Percentiles rank a stretch among this genome's conserved stretches.
phyloP scores from a whole-genome alignment of 768 basidiomycete genomes.

The Xerocomellus amylosporus region DNA sequence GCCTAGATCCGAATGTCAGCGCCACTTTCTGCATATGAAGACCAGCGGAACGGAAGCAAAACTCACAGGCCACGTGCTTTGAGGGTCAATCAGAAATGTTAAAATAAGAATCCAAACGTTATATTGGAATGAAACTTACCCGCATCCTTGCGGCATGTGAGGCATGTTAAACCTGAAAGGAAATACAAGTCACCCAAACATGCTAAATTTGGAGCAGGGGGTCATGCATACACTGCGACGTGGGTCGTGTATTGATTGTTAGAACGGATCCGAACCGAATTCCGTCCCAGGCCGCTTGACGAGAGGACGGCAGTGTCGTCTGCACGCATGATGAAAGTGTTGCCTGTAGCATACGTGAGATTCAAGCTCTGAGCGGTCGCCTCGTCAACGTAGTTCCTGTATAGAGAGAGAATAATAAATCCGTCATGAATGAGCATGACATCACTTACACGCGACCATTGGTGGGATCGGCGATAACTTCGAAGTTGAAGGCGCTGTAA shows the following conservation, averaged over 20 bases:
- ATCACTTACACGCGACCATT: conserved; percentile 35
- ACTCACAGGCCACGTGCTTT: conserved; percentile 38
- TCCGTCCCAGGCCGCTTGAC: conserved; percentile 31
- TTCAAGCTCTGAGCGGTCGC: conserved; percentile 26
- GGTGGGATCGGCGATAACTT: conserved; percentile 37
- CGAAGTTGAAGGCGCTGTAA: conserved; percentile 31
- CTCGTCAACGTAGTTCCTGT: conserved; percentile 35
- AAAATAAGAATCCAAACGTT: background rate
- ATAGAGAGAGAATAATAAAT: background rate
- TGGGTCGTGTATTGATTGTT: conserved; percentile 33
- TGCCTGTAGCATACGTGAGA: conserved; percentile 26
- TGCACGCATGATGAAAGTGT: conserved; percentile 37
- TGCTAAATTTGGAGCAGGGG: background rate
- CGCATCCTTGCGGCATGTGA: conserved; percentile 39
- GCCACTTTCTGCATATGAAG: conserved; percentile 5
- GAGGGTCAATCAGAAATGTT: background rate
- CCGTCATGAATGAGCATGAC: background rate
- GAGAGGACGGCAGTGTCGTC: conserved; percentile 34
- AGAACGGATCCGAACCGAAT: conserved; percentile 36
- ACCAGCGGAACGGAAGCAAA: background rate
- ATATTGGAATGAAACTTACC: conserved; percentile 16
- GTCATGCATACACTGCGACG: conserved; percentile 30
- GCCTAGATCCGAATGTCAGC: conserved; percentile 20
- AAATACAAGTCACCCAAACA: background rate
- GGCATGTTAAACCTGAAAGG: conserved; percentile 30